A percentile compares a stretch with the other conserved stretches of the same genome.
Conservation (phyloP, 2,329 filamentous ascomycete species). For the Botrytis squamosa region DNA sequence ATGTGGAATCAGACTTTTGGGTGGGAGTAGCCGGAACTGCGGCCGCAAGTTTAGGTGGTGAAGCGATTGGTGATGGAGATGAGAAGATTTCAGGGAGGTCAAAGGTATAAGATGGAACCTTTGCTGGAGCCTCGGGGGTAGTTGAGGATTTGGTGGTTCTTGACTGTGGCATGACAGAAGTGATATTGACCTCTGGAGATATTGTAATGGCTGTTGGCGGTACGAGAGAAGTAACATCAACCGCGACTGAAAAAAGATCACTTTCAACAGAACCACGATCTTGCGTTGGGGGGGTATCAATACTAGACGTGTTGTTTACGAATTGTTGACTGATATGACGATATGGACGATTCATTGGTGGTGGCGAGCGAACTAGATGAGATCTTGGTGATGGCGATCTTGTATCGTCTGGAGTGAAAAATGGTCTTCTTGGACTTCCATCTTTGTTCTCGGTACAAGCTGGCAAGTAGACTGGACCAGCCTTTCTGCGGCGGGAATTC, state of each 20-base stretch:
- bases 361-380: background rate
- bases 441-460: background rate
- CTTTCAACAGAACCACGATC: background rate
- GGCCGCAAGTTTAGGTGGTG: background rate
- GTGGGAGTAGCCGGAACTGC: background rate
- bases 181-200: background rate
- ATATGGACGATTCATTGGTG: constrained; percentile 17
- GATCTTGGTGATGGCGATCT: background rate
- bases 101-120: background rate
- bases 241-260: background rate
- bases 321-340: constrained; percentile 10
- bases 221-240: background rate
- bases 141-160: background rate
- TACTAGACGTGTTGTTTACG: background rate
- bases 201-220: background rate
- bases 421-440: background rate
- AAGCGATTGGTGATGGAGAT: background rate
- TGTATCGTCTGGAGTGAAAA: background rate
- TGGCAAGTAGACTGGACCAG: background rate
- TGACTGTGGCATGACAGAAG: background rate
- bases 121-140: background rate
- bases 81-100: constrained; percentile 1
- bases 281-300: background rate
- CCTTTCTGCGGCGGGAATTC: background rate
- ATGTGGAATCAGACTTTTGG: background rate